These are phyloP conservation scores for Phialophora chinensis DNA, from an alignment of 2,329 filamentous ascomycete genomes.

Conservation along the genomic window DNA sequence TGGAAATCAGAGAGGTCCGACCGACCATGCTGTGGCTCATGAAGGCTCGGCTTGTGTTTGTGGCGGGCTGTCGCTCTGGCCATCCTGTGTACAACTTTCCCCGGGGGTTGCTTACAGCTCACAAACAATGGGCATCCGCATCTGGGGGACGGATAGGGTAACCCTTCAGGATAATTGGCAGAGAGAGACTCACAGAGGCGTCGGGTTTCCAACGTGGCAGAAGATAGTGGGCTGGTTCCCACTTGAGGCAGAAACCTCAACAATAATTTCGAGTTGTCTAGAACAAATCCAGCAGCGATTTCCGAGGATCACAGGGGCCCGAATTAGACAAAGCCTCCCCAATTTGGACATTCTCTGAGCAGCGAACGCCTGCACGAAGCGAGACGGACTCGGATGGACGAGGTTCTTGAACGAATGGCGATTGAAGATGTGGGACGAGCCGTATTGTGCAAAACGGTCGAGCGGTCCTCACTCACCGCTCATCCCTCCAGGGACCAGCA, in stretches of 20 bases:
- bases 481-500: background rate
- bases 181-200: background rate
- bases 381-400: background rate
- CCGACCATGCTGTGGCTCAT: slow-evolving; percentile 7
- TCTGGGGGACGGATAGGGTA: slow-evolving; percentile 6
- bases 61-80: slow-evolving; percentile 15
- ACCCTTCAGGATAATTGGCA: slow-evolving; percentile 4
- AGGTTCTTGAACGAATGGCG: background rate
- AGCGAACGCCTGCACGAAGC: background rate
- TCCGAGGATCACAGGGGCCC: background rate
- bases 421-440: background rate
- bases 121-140: slow-evolving; percentile 17
- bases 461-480: background rate
- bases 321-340: background rate
- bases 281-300: slow-evolving; percentile 4
- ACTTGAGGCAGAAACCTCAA: slow-evolving; percentile 1
- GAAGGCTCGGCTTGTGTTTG: slow-evolving; percentile 8
- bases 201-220: slow-evolving; percentile 19
- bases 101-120: slow-evolving; percentile 24
- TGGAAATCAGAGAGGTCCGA: background rate
- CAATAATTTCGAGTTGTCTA: slow-evolving; percentile 5
- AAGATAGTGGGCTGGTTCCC: slow-evolving; percentile 9
- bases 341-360: background rate
- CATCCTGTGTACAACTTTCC: slow-evolving; percentile 28
- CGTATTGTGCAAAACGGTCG: background rate